Evolutionary conservation across 2,329 filamentous ascomycete genomes (phyloP), one percentile per base, ranked within the genome.

Genomic region (Neobulgaria alba): DNA sequence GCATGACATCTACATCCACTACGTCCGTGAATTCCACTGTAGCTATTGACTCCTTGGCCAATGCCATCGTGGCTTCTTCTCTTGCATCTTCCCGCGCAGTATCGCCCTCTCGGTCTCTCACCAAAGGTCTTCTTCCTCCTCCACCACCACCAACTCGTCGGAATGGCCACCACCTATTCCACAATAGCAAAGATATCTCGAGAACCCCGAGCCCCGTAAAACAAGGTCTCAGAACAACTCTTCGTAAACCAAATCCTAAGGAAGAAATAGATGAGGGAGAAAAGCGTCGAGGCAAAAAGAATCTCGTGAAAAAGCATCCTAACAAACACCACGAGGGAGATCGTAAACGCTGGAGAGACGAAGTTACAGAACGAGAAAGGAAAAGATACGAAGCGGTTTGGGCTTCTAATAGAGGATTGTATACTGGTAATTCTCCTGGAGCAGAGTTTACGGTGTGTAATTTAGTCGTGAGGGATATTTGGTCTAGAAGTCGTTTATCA

Each of bases 341-440:
- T 3, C 73, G 85, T 14, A 80, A 77, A 54, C 75, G 83, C 5
- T 92, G 85, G 85, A 74, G 83, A 31, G 84, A 89, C 50, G 71
- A 77, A 46, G 75, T 92, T 31, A 85, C 81, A 0, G 72, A 76
- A 35, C 68, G 76, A 4, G 84, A 92, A 56, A 69, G 82, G n/a
- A 84, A 83, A 55, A 72, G 85, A 1, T 92, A 92, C 60, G 85
- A 90, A 60, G 85, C 82, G 2, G 74, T 92, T 1, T 92, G 85
- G 84, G 85, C 85, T 1, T 85, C 83, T 31, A 92, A 92, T 54
- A 76, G 78, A 36, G 85, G 85, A 0, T 43, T 77, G 0, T 62
- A 75, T 7, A 57, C 49, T 10, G 35, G 41, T 10, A 52, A 60
- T 34, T 55, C 60, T 18, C 31, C 38, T 2, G 43, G 45, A 7